Conservation (phyloP, 1,284 basidiomycete species). For the Tilletia setariae region DNA sequence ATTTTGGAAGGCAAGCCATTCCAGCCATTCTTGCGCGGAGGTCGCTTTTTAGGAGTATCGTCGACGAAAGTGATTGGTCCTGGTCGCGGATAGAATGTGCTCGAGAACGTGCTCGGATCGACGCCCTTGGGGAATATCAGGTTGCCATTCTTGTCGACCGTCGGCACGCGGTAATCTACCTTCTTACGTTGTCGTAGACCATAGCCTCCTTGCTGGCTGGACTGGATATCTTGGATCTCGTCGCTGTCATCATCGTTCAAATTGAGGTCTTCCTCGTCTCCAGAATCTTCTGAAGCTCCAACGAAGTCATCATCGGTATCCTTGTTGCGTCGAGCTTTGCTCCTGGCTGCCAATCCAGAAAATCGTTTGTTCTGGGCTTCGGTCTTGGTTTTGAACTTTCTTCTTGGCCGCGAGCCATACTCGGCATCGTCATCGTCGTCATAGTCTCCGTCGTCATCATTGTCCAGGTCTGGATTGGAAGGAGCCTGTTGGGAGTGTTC, state of each 20-base stretch:
- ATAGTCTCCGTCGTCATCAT: background rate
- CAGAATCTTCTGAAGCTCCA: background rate
- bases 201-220: background rate
- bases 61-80: background rate
- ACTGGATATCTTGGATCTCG: background rate
- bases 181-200: constrained; percentile 11
- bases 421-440: constrained; percentile 4
- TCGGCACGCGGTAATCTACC: constrained; percentile 9
- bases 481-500: too few species aligned
- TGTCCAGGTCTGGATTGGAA: too few species aligned
- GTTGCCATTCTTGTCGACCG: background rate
- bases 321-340: background rate
- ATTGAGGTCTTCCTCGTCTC: background rate
- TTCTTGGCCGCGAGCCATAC: background rate
- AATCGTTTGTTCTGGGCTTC: constrained; percentile 5
- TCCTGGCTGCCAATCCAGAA: too few species aligned
- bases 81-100: too few species aligned
- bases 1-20: constrained; percentile 42
- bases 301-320: background rate
- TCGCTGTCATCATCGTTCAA: constrained; percentile 9
- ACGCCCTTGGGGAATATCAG: too few species aligned
- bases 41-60: background rate
- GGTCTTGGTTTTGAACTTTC: background rate
- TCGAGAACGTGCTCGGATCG: background rate
- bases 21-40: constrained; percentile 33